Conservation (phyloP, 1,284 basidiomycete genomes). For the Neolentinus lepideus region DNA sequence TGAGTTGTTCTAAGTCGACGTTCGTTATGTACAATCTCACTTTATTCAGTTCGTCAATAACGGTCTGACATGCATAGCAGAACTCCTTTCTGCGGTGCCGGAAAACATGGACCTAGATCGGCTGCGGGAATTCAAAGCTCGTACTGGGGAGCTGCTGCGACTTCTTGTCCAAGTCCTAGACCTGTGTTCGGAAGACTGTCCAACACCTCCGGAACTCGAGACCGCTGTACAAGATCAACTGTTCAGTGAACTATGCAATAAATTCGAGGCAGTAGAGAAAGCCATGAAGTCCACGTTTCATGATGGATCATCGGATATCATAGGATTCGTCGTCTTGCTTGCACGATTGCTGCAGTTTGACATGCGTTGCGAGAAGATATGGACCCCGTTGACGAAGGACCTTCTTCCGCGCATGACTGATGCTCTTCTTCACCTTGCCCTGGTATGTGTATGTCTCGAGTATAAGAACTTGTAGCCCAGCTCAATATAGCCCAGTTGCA, state of each 20-base stretch:
- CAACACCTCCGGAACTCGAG: slow-evolving; percentile 42
- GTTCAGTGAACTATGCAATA: slow-evolving; percentile 36
- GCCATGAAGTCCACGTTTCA: slow-evolving; percentile 19
- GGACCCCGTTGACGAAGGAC: slow-evolving; percentile 47
- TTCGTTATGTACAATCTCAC: slow-evolving; percentile 1
- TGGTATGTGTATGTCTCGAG: slow-evolving; percentile 39
- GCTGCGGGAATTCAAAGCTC: slow-evolving; percentile 34
- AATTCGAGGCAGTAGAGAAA: slow-evolving; percentile 34
- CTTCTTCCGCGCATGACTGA: slow-evolving; percentile 34
- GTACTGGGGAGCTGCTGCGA: slow-evolving; percentile 61
- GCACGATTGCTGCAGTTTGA: slow-evolving; percentile 66
- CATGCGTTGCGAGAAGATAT: slow-evolving; percentile 53
- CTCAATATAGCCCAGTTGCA: slow-evolving; percentile 37
- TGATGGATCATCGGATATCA: slow-evolving; percentile 10
- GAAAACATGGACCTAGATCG: slow-evolving; percentile 20
- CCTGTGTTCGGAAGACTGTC: slow-evolving; percentile 44
- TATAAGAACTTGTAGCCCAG: background rate
- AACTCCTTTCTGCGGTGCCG: slow-evolving; percentile 38
- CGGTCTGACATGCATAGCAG: slow-evolving; percentile 58
- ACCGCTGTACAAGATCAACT: slow-evolving; percentile 47
- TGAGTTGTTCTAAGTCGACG: slow-evolving; percentile 18
- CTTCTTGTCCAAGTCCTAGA: slow-evolving; percentile 62
- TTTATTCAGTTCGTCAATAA: slow-evolving; percentile 62
- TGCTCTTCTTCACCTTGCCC: slow-evolving; percentile 42
- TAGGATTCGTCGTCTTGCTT: slow-evolving; percentile 38